Percentiles rank a stretch among this genome's conserved stretches.
phyloP scores from a whole-genome alignment of 495 filamentous ascomycete genomes.

The Penicillium dipodomyicola region DNA sequence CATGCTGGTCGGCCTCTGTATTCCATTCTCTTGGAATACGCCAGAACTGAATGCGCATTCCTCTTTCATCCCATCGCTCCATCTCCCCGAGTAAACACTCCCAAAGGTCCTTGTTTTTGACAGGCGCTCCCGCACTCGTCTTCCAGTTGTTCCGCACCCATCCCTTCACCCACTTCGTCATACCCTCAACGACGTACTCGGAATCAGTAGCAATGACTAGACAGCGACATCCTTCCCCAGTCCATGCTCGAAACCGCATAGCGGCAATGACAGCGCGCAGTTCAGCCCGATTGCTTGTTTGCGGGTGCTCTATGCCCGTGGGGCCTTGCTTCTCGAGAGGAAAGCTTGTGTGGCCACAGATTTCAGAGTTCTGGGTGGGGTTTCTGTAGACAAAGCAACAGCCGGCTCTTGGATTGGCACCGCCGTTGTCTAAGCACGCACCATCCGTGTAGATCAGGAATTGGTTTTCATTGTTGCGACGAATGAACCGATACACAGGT shows the following conservation, averaged over 20 bases:
- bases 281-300: slow-evolving; percentile 42
- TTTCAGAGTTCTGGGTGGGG: neutral
- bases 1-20: neutral
- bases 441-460: neutral
- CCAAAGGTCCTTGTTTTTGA: slow-evolving; percentile 35
- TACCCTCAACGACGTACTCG: slow-evolving; percentile 35
- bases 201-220: slow-evolving; percentile 43
- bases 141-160: slow-evolving; percentile 18
- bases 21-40: slow-evolving; percentile 3
- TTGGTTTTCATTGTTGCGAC: neutral
- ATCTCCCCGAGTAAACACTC: slow-evolving; percentile 20
- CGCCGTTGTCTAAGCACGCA: neutral
- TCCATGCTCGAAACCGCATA: slow-evolving; percentile 18
- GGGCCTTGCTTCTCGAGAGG: neutral
- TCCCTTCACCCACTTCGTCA: slow-evolving; percentile 24
- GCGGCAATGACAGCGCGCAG: slow-evolving; percentile 44
- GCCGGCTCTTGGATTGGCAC: neutral
- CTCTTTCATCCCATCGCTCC: slow-evolving; percentile 16
- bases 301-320: neutral
- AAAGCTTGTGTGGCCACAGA: neutral
- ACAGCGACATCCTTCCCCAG: slow-evolving; percentile 11
- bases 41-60: slow-evolving; percentile 38
- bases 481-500: neutral
- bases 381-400: neutral
- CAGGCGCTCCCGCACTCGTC: neutral